These are phyloP conservation scores for Penicillium sp. DNA, from an alignment of 2,329 filamentous ascomycete genomes.

Conservation along the genomic window DNA sequence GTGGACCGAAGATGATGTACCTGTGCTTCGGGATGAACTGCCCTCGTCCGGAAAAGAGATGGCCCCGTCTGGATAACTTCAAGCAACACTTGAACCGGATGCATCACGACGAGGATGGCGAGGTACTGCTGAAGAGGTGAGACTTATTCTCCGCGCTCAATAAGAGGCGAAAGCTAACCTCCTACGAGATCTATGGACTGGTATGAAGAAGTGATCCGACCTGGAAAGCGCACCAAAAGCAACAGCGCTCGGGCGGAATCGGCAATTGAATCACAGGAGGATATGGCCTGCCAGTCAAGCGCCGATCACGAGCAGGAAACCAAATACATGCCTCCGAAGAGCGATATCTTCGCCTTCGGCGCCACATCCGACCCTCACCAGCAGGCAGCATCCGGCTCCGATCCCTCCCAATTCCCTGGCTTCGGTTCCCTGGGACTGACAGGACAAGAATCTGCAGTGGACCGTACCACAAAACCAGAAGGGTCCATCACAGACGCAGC, in stretches of 20 bases:
- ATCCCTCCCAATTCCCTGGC: slow-evolving; percentile 1
- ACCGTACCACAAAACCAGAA: slow-evolving; percentile 18
- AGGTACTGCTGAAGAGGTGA: slow-evolving; percentile 53
- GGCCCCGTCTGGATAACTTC: slow-evolving; percentile 86
- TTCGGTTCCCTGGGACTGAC: background rate
- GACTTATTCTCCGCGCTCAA: slow-evolving; percentile 11
- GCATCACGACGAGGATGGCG: slow-evolving; percentile 55
- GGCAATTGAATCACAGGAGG: slow-evolving; percentile 16
- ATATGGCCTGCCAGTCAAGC: slow-evolving; percentile 11
- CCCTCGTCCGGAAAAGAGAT: slow-evolving; percentile 65
- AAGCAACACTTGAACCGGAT: slow-evolving; percentile 73
- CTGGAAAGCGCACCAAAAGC: slow-evolving; percentile 17
- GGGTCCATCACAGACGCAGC: slow-evolving; percentile 32
- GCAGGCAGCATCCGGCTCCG: background rate
- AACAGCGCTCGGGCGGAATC: slow-evolving; percentile 17
- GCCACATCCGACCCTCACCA: slow-evolving; percentile 1
- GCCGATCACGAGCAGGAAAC: slow-evolving; percentile 13
- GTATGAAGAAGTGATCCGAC: slow-evolving; percentile 33
- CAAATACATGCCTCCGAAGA: background rate
- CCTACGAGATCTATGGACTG: slow-evolving; percentile 31
- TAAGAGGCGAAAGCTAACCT: background rate
- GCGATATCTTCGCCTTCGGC: slow-evolving; percentile 4
- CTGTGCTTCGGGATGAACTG: slow-evolving; percentile 63
- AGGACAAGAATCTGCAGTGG: background rate
- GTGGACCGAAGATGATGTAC: slow-evolving; percentile 56